Base-by-base conservation (phyloP, 768 basidiomycete genomes). In the Dioszegia aurantiaca region DNA sequence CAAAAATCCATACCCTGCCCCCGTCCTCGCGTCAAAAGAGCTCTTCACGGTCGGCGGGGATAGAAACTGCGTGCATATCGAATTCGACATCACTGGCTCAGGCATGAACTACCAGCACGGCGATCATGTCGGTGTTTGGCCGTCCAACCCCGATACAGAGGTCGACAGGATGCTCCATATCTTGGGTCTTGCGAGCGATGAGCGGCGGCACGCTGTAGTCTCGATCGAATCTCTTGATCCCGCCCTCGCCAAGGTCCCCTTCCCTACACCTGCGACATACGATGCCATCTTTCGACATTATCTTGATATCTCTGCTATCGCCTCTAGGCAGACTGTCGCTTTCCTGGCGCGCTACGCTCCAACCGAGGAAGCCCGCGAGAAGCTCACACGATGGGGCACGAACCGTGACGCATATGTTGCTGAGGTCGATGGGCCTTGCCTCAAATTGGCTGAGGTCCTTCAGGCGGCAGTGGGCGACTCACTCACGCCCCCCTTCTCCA, bases 71-170 rank as follows among this genome's bases (percentile, higher is more conserved):
- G 86, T 97, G 19, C 92, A 95, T 72, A 81, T 93, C 70, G 95
- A 98, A 74, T 86, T 99, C 69, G 85, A 86, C 78, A 91, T 89
- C 28, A 90, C 93, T 78, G 90, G 89, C 17, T 92, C 92, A 41
- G 93, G 93, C 37, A 89, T 98, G 70, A 90, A 87, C n/a, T 99
- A 99, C 77, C 94, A 98, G 76, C 92, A 97, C 59, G 95, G 95
- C 54, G 95, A 99, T 76, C 95, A 99, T 72, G 86, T 95, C 64
- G 95, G 91, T 59, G 84, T 99, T 53, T 99, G 94, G 94, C 94
- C 95, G 12, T 85, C 86, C 56, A 99, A 99, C 78, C 84, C 94
- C 8, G 90, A 95, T 61, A 75, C 86, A 44, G 93, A 98, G 70
- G 92, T 98, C 42, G 85, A 89, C 53, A 87, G 93, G 56, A 83